Evolutionary conservation across 1,284 basidiomycete species (phyloP).

Genomic region (Thelephora terrestris): DNA sequence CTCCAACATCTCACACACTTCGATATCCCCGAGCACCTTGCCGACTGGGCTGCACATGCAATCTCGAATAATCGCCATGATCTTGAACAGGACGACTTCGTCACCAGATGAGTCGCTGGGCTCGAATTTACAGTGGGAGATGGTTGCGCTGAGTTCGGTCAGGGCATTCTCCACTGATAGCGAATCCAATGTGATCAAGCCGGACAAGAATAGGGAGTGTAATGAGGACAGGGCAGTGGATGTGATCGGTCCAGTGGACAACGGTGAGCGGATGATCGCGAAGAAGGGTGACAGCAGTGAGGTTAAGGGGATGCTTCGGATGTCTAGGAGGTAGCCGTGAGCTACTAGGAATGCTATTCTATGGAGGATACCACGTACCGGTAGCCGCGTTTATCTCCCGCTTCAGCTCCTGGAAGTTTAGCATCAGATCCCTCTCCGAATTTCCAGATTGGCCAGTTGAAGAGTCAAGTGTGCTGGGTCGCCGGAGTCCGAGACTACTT

Average conservation of each 20-base stretch:
- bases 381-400: conserved; percentile 62
- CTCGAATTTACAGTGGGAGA: conserved; percentile 97
- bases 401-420: conserved; percentile 82
- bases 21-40: conserved; percentile 73
- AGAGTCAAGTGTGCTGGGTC: conserved; percentile 30
- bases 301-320: conserved; percentile 43
- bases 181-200: conserved; percentile 53
- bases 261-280: conserved; percentile 82
- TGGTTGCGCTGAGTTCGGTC: conserved; percentile 78
- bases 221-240: conserved; percentile 81
- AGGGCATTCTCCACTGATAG: conserved; percentile 54
- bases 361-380: conserved; percentile 39
- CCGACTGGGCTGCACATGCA: conserved; percentile 69
- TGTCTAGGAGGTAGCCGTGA: conserved; percentile 32
- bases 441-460: conserved; percentile 35
- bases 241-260: conserved; percentile 92
- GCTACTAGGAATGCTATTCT: neutral
- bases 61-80: conserved; percentile 86
- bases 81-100: conserved; percentile 89
- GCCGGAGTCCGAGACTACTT: conserved; percentile 62
- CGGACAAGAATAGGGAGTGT: conserved; percentile 79
- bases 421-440: conserved; percentile 76
- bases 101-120: conserved; percentile 93
- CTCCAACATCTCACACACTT: conserved; percentile 97
- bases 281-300: conserved; percentile 83